Evolutionary conservation across 2,329 filamentous ascomycete species (phyloP), one percentile per base, ranked within the genome.

Genomic region (Cercospora berteroae): DNA sequence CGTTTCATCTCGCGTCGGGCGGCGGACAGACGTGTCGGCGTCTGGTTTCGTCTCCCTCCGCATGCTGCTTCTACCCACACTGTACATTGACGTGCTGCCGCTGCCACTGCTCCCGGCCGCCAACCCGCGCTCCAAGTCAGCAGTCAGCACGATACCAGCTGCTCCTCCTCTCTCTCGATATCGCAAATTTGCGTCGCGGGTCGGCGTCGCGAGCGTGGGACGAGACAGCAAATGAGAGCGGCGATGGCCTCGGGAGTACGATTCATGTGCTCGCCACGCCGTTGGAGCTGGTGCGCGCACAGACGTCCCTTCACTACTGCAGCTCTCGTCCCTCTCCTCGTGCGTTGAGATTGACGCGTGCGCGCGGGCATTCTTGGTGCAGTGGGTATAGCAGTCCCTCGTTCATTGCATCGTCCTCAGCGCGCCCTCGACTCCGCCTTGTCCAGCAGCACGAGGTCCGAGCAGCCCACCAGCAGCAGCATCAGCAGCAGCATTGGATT

Each of bases 201-300:
- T 18, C 31, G 23, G n/a, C 8, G 33, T 29, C 27, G 18, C 52
- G 29, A 25, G 58, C 36, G 20, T 44, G 33, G 20, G 9, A 16
- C 33, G 18, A n/a, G 59, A 31, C 29, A 29, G 33, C 31, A n/a
- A 33, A 60, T 59, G 33, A 60, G n/a, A 3, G 13, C 6, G 20
- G 10, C 36, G 4, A 18, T 27, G 20, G 59, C 59, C n/a, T 31
- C 59, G 39, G 48, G 20, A 23, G 18, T 27, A 27, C 59, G 59
- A 61, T 20, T 61, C 59, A 48, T 61, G 59, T 23, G 25, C 59
- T 44, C 59, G 59, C 33, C 33, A 42, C 36, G 59, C 59, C 59
- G 59, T 61, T 61, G 1, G 59, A 61, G 59, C 59, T 61, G 50
- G 36, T 18, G 16, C 33, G 36, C 36, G 59, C 59, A 61, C 55